Conservation (phyloP, 2,329 filamentous ascomycete species). For the Gnomoniopsis sp. region DNA sequence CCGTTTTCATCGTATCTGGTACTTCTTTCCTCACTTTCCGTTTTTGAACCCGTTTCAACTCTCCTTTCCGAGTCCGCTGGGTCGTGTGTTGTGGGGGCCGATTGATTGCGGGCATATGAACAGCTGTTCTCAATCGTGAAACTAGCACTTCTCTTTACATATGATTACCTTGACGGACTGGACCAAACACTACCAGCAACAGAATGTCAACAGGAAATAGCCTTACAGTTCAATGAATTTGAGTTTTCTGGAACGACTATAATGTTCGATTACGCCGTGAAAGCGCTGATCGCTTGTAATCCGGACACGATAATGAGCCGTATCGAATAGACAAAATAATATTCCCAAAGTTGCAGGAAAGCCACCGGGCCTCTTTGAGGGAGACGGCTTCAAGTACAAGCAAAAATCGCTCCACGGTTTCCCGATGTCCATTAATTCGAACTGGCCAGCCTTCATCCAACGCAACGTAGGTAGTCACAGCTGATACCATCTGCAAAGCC, state of each 20-base stretch:
- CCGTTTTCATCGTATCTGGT: constrained; percentile 5
- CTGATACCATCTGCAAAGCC: too few relatives aligned
- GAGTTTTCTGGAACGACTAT: not conserved
- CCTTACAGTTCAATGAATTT: not conserved
- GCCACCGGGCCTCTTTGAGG: too few relatives aligned
- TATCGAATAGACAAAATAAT: too few relatives aligned
- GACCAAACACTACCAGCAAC: constrained; percentile 9
- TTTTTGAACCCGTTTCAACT: not conserved
- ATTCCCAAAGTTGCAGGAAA: too few relatives aligned
- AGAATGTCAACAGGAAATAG: constrained; percentile 16
- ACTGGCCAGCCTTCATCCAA: too few relatives aligned
- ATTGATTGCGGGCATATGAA: not conserved
- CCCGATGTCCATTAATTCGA: too few relatives aligned
- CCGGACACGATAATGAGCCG: too few relatives aligned
- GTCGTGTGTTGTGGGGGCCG: not conserved
- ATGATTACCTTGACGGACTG: constrained; percentile 10
- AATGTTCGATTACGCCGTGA: not conserved
- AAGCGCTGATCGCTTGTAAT: not conserved
- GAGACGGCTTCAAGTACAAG: too few relatives aligned
- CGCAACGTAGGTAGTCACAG: too few relatives aligned
- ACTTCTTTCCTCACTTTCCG: not conserved
- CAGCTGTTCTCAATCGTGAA: not conserved
- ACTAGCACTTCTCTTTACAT: not conserved
- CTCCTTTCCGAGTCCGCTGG: not conserved
- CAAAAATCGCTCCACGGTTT: too few relatives aligned